Base-by-base conservation (phyloP, 257 asterid species). In the Rehmannia glutinosa region DNA sequence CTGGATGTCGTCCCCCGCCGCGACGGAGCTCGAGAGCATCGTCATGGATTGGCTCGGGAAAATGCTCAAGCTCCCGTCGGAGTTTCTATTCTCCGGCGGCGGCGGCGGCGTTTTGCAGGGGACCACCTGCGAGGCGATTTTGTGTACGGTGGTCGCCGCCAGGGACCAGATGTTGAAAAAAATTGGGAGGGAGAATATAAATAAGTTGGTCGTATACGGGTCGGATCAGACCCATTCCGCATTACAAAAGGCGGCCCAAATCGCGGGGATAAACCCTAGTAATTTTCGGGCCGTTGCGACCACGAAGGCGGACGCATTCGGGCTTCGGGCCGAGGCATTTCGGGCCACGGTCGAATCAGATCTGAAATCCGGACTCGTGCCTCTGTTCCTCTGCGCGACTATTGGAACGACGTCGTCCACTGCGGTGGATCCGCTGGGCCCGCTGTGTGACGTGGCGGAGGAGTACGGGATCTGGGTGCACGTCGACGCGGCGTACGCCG, bases 81-180 rank as follows among this genome's bases (percentile, higher is more conserved):
- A 75, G 4, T 90, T 83, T 25, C 62, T 83, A 0, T 90, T 90
- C 69, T 84, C 94, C 2, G 94, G 96, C 25, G 88, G 89, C 0
- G 97, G 97, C 7, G 97, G 95, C 3, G 97, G 95, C 46, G 97
- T 89, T 1, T 11, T 89, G 15, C 96, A 89, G 68, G 95, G 95
- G 2, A 86, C 92, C 23, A 84, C 92, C 69, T 81, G 92, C 54
- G 92, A 86, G 69, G 94, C 90, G 21, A 73, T 86, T 3, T 43
- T 89, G 27, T 84, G 95, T 47, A 78, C 89, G 0, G 33, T 89
- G 11, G 84, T 84, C 5, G 95, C 95, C 23, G 86, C 95, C 50
- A 74, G 97, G 13, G 97, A 89, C 38, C 76, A 66, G 35, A 68
- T 66, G 70, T 52, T 85, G 65, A 78, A 68, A 6, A 77, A 50